Percentiles rank a stretch among this genome's conserved stretches.
Evolutionary conservation across 2,329 filamentous ascomycete genomes (phyloP).

Genomic region (Anthostomella pinea): DNA sequence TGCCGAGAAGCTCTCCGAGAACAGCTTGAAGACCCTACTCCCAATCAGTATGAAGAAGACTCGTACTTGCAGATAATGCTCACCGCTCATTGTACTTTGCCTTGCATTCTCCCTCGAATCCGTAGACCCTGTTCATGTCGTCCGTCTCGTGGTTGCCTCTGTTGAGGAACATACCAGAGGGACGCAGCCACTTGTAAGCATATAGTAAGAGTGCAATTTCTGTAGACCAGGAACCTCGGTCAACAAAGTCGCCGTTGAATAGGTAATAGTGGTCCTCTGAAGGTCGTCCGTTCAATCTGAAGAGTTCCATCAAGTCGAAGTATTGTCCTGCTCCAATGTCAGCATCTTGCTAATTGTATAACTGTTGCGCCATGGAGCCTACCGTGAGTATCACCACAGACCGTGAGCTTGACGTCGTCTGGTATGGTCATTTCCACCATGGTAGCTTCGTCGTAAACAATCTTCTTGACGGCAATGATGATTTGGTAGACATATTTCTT

Average conservation of each 20-base stretch:
- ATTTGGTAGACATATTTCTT: conserved; percentile 98
- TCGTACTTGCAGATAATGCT: conserved; percentile 7
- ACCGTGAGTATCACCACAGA: conserved; percentile 97
- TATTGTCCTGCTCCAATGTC: conserved; percentile 70
- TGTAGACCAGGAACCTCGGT: conserved; percentile 96
- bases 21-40: conserved; percentile 81
- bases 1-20: conserved; percentile 96
- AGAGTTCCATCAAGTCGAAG: conserved; percentile 95
- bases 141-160: conserved; percentile 98
- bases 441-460: conserved; percentile 88
- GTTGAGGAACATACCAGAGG: conserved; percentile 88
- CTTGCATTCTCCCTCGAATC: conserved; percentile 97
- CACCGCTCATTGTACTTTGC: conserved; percentile 90
- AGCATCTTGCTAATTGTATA: conserved; percentile 10
- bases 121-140: conserved; percentile 98
- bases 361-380: conserved; percentile 28
- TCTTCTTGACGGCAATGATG: conserved; percentile 80
- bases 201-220: conserved; percentile 93
- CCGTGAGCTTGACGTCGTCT: conserved; percentile 75
- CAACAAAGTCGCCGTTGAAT: conserved; percentile 98
- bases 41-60: conserved; percentile 17
- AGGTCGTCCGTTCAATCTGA: conserved; percentile 84
- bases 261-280: conserved; percentile 87
- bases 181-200: conserved; percentile 93
- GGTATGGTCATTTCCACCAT: conserved; percentile 93